Evolutionary conservation across 257 asterid species (phyloP).

Genomic region (Fraxinus quadrangulata): DNA sequence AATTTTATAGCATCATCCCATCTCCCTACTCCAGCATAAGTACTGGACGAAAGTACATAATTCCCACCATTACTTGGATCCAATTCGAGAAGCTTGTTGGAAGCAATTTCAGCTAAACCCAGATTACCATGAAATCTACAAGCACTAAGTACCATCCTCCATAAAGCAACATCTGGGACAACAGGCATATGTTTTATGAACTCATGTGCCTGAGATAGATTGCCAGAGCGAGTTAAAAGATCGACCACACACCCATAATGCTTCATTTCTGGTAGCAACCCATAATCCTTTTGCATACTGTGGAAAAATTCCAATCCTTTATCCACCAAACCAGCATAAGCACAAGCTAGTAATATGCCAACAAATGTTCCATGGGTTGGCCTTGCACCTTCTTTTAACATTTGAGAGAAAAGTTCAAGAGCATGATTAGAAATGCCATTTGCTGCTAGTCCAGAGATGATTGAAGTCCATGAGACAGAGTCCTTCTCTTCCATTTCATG

Average conservation of each 20-base stretch:
- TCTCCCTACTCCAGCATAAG: constrained; percentile 39
- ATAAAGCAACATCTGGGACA: constrained; percentile 37
- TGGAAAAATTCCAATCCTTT: not conserved
- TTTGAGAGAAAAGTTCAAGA: constrained; percentile 35
- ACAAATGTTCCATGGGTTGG: constrained; percentile 43
- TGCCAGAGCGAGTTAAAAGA: constrained; percentile 43
- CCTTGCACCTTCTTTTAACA: constrained; percentile 35
- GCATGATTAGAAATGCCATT: constrained; percentile 33
- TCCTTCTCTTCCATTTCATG: constrained; percentile 38
- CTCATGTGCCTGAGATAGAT: constrained; percentile 37
- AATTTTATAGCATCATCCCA: constrained; percentile 40
- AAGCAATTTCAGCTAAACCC: constrained; percentile 40
- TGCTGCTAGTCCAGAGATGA: constrained; percentile 43
- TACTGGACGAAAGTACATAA: constrained; percentile 35
- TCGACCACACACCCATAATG: constrained; percentile 52
- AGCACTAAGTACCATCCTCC: constrained; percentile 48
- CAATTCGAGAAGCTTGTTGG: constrained; percentile 35
- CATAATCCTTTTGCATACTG: constrained; percentile 15
- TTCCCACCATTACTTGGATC: constrained; percentile 42
- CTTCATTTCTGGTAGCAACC: constrained; percentile 41
- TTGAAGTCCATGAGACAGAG: constrained; percentile 46
- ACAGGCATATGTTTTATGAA: constrained; percentile 36
- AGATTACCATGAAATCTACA: constrained; percentile 37
- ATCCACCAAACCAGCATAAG: not conserved
- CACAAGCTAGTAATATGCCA: constrained; percentile 42